Percentiles rank a stretch among this genome's conserved stretches.
phyloP scores from a whole-genome alignment of 2,329 filamentous ascomycete genomes.

The Xylogone sp. region DNA sequence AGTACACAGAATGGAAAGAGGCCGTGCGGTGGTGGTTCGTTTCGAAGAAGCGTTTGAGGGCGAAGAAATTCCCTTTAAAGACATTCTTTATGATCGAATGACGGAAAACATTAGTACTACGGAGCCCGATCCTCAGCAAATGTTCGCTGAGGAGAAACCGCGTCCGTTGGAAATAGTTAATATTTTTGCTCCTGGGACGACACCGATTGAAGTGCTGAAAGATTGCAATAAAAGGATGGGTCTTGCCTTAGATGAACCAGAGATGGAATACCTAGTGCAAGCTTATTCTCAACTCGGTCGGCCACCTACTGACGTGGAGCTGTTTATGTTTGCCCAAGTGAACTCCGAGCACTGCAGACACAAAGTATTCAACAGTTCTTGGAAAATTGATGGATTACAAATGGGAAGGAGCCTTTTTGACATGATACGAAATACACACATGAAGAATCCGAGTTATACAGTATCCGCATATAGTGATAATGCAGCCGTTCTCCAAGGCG shows the following conservation, averaged over 20 bases:
- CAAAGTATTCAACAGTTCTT: slow-evolving; percentile 95
- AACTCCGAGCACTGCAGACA: slow-evolving; percentile 85
- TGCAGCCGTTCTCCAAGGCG: slow-evolving; percentile 82
- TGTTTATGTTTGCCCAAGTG: slow-evolving; percentile 99
- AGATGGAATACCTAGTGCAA: slow-evolving; percentile 93
- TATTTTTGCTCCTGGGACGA: slow-evolving; percentile 61
- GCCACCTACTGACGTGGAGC: slow-evolving; percentile 75
- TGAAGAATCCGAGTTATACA: slow-evolving; percentile 74
- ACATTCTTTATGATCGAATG: slow-evolving; percentile 89
- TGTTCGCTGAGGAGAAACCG: slow-evolving; percentile 70
- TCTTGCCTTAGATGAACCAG: slow-evolving; percentile 78
- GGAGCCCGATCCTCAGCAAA: slow-evolving; percentile 65
- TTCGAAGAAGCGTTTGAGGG: slow-evolving; percentile 48
- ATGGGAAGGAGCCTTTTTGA: slow-evolving; percentile 82
- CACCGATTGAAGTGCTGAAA: slow-evolving; percentile 68
- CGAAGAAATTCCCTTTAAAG: slow-evolving; percentile 54
- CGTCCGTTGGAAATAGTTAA: slow-evolving; percentile 70
- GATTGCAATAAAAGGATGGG: slow-evolving; percentile 82
- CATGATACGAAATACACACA: slow-evolving; percentile 97
- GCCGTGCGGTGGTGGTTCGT: slow-evolving; percentile 69
- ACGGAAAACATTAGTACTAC: slow-evolving; percentile 73
- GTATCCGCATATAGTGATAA: slow-evolving; percentile 97
- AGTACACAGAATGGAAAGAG: slow-evolving; percentile 79
- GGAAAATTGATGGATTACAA: slow-evolving; percentile 84
- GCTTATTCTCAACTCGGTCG: slow-evolving; percentile 64